These are phyloP conservation scores for Cyberlindnera bimundalis DNA, from an alignment of 805 yeast genomes.

Conservation along the genomic window DNA sequence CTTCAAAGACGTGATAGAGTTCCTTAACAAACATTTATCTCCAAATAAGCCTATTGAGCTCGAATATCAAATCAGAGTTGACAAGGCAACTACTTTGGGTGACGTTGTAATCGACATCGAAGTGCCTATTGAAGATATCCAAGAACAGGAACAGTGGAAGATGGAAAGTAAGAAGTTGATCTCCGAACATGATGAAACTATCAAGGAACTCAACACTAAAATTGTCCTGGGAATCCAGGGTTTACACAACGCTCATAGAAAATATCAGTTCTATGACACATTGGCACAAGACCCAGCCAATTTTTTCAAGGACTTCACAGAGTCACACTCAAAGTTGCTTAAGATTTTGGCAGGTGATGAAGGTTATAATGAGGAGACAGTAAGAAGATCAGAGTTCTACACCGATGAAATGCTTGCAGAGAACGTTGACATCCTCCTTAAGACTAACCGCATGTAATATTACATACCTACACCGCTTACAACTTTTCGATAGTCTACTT, in stretches of 20 bases:
- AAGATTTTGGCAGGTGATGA: conserved; percentile 88
- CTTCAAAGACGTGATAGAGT: conserved; percentile 69
- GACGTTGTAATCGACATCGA: conserved; percentile 76
- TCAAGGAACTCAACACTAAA: conserved; percentile 31
- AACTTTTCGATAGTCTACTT: too few species aligned
- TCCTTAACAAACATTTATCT: conserved; percentile 59
- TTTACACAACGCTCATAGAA: conserved; percentile 50
- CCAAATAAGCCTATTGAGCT: conserved; percentile 81
- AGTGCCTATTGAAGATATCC: conserved; percentile 42
- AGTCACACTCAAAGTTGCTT: conserved; percentile 78
- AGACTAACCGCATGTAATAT: conserved; percentile 37
- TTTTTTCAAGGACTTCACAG: conserved; percentile 69
- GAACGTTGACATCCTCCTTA: conserved; percentile 72
- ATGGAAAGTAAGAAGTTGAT: conserved; percentile 31
- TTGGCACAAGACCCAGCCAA: conserved; percentile 74
- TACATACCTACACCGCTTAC: too few species aligned
- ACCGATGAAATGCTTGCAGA: conserved; percentile 71
- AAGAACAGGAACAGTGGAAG: conserved; percentile 27
- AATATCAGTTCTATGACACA: conserved; percentile 74
- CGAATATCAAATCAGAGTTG: conserved; percentile 73
- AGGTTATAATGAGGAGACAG: conserved; percentile 83
- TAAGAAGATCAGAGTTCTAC: conserved; percentile 80
- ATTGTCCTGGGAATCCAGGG: conserved; percentile 45
- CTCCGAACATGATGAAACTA: conserved; percentile 28
- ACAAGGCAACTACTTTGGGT: conserved; percentile 74